A percentile compares a stretch with the other conserved stretches of the same genome.
Conservation (phyloP, 352 stramenopile genomes). For the Phytophthora meadii region DNA sequence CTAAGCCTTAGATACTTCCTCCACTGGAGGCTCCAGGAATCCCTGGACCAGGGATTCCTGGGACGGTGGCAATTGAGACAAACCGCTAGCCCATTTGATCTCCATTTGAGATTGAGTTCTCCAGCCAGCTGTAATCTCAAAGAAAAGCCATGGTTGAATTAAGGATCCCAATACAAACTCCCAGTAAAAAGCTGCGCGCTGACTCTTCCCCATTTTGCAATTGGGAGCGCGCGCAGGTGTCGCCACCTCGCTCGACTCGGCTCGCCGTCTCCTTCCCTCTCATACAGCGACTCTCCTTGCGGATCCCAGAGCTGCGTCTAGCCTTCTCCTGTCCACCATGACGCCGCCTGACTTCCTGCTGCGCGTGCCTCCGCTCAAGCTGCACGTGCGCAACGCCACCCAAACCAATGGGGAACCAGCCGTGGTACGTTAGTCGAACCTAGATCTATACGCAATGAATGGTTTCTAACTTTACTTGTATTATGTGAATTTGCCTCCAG, state of each 20-base stretch:
- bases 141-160: slow-evolving; percentile 19
- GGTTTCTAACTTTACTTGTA: neutral
- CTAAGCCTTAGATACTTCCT: neutral
- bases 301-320: slow-evolving; percentile 1
- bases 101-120: neutral
- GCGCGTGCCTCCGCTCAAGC: slow-evolving; percentile 59
- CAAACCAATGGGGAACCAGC: slow-evolving; percentile 59
- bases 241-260: slow-evolving; percentile 15
- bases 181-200: slow-evolving; percentile 15
- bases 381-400: slow-evolving; percentile 67
- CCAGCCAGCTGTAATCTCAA: slow-evolving; percentile 1
- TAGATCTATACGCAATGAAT: neutral
- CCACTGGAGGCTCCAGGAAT: too few species aligned
- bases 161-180: slow-evolving; percentile 7
- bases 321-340: slow-evolving; percentile 15
- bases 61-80: slow-evolving; percentile 7
- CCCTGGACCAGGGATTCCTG: neutral
- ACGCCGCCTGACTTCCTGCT: slow-evolving; percentile 53
- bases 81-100: neutral
- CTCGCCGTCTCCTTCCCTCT: slow-evolving; percentile 5
- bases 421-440: slow-evolving; percentile 47
- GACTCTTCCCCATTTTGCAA: slow-evolving; percentile 25
- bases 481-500: slow-evolving; percentile 22
- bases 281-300: slow-evolving; percentile 26
- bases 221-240: slow-evolving; percentile 10